Evolutionary conservation across 257 asterid genomes (phyloP), one percentile per base, ranked within the genome.

Genomic region (Nyctanthes arbortristis): DNA sequence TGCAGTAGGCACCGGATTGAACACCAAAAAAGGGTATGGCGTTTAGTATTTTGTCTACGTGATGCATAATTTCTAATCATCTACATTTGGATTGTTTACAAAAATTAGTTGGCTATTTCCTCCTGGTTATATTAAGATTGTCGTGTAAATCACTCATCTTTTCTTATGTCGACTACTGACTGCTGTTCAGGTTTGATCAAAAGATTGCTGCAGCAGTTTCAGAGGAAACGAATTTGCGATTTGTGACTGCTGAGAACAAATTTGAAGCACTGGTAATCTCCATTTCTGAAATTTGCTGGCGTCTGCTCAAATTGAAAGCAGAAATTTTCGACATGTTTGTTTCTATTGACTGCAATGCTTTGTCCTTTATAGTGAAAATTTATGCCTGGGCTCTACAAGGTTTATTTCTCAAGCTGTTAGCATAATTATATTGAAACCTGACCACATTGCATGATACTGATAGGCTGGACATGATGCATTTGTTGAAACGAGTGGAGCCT

Each of bases 381-480:
- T 18, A n/a, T n/a, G 11, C 18, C 24, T 45, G 55, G 55, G 55
- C 55, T 45, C 55, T 45, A 0, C 8, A n/a, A 16, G 65, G 36
- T 63, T 47, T 13, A 29, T 34, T 65, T 45, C 29, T 39, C 55
- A 45, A 16, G 57, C 65, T 34, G 16, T 58, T 1, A 47, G 36
- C 60, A 68, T 13, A 64, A 30, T 36, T 68, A 11, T 39, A 33
- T 18, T 27, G 3, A n/a, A 7, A 43, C 58, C 61, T 31, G 55
- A 14, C 6, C 10, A 61, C 28, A 8, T 4, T 45, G 58, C 67
- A 32, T 72, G 39, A 43, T 56, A 56, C 74, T 82, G 76, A 56
- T 83, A 90, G 98, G 97, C 97, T 67, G 96, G 97, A 65, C 99
- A 94, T 82, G 97, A 89, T 84, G 95, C 97, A 70, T 94, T 86